Conservation (phyloP, 2,329 filamentous ascomycete genomes). For the Dactylonectria estremocensis region DNA sequence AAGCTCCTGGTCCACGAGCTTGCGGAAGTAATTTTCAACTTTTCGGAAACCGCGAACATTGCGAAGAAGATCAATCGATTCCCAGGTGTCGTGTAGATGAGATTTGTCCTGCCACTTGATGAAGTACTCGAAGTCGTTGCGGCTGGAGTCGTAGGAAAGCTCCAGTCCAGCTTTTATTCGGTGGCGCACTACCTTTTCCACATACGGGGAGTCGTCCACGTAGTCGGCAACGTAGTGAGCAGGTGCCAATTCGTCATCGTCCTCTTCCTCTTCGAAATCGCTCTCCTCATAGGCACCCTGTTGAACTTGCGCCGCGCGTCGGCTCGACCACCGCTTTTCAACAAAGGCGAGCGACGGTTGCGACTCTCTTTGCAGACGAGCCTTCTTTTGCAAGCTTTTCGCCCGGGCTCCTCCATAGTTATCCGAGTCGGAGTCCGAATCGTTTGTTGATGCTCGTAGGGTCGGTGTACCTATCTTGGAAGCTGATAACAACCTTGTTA, state of each 20-base stretch:
- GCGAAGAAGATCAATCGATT: slow-evolving; percentile 81
- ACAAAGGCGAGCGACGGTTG: slow-evolving; percentile 77
- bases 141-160: slow-evolving; percentile 69
- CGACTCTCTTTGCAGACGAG: slow-evolving; percentile 79
- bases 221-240: slow-evolving; percentile 79
- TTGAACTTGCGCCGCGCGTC: slow-evolving; percentile 84
- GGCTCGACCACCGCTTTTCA: slow-evolving; percentile 93
- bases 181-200: slow-evolving; percentile 93
- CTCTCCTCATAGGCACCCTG: slow-evolving; percentile 77
- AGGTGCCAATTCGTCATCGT: slow-evolving; percentile 71
- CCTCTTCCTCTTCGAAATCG: slow-evolving; percentile 75
- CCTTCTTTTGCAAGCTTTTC: slow-evolving; percentile 81
- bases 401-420: slow-evolving; percentile 84
- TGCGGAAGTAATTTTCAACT: slow-evolving; percentile 95
- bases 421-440: slow-evolving; percentile 80
- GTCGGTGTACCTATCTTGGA: slow-evolving; percentile 73
- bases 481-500: slow-evolving; percentile 56
- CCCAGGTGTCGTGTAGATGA: slow-evolving; percentile 97
- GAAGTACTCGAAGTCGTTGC: slow-evolving; percentile 88
- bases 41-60: slow-evolving; percentile 89
- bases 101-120: slow-evolving; percentile 99
- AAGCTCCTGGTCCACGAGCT: slow-evolving; percentile 84
- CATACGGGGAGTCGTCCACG: slow-evolving; percentile 86
- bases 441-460: slow-evolving; percentile 68
- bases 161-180: slow-evolving; percentile 79